Percentiles rank a stretch among this genome's conserved stretches.
These are phyloP conservation scores for Epichloe elymi DNA, from an alignment of 2,329 filamentous ascomycete genomes.

Conservation along the genomic window DNA sequence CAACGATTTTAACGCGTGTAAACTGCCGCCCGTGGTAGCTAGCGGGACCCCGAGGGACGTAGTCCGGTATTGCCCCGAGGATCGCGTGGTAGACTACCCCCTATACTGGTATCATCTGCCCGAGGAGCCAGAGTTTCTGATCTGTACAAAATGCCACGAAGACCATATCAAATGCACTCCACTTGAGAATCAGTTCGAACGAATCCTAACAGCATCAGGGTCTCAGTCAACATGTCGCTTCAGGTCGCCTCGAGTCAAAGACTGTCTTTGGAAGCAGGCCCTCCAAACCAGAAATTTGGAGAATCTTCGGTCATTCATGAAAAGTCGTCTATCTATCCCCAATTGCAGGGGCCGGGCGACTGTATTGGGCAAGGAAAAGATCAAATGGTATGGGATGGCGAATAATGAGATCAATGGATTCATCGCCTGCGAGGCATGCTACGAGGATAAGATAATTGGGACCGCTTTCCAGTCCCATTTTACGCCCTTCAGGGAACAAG, in stretches of 20 bases:
- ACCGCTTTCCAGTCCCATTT: slow-evolving; percentile 19
- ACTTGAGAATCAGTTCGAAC: slow-evolving; percentile 18
- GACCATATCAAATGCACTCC: slow-evolving; percentile 21
- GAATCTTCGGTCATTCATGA: slow-evolving; percentile 16
- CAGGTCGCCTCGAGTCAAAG: slow-evolving; percentile 19
- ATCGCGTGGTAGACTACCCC: slow-evolving; percentile 14
- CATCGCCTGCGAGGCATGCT: slow-evolving; percentile 26
- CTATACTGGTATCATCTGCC: slow-evolving; percentile 20
- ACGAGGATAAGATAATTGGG: slow-evolving; percentile 18
- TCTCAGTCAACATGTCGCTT: slow-evolving; percentile 19
- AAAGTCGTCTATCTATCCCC: slow-evolving; percentile 12
- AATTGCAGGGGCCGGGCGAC: slow-evolving; percentile 17
- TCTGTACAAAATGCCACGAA: slow-evolving; percentile 29
- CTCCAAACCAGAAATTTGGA: slow-evolving; percentile 13
- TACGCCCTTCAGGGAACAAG: slow-evolving; percentile 13
- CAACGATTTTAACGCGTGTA: not conserved
- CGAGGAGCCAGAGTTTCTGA: slow-evolving; percentile 16
- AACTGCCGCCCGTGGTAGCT: slow-evolving; percentile 8
- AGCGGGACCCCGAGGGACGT: slow-evolving; percentile 12
- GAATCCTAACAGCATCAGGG: slow-evolving; percentile 12
- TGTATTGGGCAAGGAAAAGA: slow-evolving; percentile 11
- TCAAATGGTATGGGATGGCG: slow-evolving; percentile 20
- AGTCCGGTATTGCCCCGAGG: slow-evolving; percentile 17
- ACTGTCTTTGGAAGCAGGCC: slow-evolving; percentile 21
- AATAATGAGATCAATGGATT: slow-evolving; percentile 18